Conservation (phyloP, 2,329 filamentous ascomycete genomes). For the Xylaria sp. region DNA sequence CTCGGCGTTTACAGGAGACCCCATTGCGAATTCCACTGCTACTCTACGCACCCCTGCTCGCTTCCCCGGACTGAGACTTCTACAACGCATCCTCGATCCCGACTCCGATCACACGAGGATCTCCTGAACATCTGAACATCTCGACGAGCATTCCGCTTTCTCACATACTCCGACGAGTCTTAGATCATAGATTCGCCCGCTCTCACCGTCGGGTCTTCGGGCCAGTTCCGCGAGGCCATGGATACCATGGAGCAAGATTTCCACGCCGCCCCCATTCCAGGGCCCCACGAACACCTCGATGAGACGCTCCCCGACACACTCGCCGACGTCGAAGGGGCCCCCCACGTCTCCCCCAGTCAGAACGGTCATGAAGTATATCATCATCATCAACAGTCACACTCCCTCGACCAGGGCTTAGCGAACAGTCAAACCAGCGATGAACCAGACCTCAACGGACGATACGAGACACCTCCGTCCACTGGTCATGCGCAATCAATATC, state of each 20-base stretch:
- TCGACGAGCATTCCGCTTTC: slow-evolving; percentile 25
- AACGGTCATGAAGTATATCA: slow-evolving; percentile 52
- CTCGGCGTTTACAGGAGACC: slow-evolving; percentile 35
- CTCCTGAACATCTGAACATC: slow-evolving; percentile 25
- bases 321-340: slow-evolving; percentile 61
- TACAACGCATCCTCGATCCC: slow-evolving; percentile 26
- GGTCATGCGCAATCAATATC: slow-evolving; percentile 57
- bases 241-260: slow-evolving; percentile 63
- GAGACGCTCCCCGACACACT: slow-evolving; percentile 64
- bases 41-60: slow-evolving; percentile 39
- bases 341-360: slow-evolving; percentile 49
- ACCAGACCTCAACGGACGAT: slow-evolving; percentile 57
- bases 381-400: slow-evolving; percentile 60
- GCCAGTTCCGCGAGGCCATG: slow-evolving; percentile 64
- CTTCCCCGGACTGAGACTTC: slow-evolving; percentile 42
- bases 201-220: slow-evolving; percentile 61
- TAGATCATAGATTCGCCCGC: slow-evolving; percentile 64
- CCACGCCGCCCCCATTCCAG: slow-evolving; percentile 31
- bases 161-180: slow-evolving; percentile 11
- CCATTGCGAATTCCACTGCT: slow-evolving; percentile 40
- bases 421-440: slow-evolving; percentile 50
- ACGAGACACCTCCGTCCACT: slow-evolving; percentile 60
- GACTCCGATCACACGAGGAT: slow-evolving; percentile 30
- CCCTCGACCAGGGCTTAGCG: slow-evolving; percentile 61
- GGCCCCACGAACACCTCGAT: slow-evolving; percentile 55